Base-by-base conservation (phyloP, 371 early-diverging fungal genomes). In the Blakeslea trispora region DNA sequence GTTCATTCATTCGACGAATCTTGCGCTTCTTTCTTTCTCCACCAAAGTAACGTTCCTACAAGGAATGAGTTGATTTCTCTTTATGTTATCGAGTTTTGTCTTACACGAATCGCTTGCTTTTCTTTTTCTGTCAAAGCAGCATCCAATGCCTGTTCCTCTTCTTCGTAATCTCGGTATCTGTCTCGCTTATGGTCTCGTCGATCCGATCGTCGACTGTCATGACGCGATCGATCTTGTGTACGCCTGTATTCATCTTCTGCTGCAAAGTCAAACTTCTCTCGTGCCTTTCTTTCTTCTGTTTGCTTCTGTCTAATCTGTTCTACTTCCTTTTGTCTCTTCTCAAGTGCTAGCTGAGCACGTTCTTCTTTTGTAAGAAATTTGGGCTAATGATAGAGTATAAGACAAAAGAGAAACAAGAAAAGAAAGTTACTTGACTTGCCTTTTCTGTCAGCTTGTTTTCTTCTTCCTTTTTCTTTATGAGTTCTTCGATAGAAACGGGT, bases 331-430 rank as follows among this genome's bases (percentile, higher is more conserved):
- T 91, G 88, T 28, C 93, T 78, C 34, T 80, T 79, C 53, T 95
- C 92, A 45, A 97, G 64, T 1, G 98, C 98, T 17, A 91, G 49
- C 55, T 88, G 79, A 5, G 89, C 91, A n/a, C 97, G 84, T 64
- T 97, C 91, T 66, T 90, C 94, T 67, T 97, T 97, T 13, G 91
- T 90, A 55, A 97, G 62, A 53, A 96, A 97, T 59, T 87, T 90
- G 0, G 93, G 92, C 85, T 87, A 80, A n/a, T n/a, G n/a, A n/a
- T n/a, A n/a, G 28, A 37, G 28, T 14, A 44, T 21, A 32, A n/a
- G 31, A n/a, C 18, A 17, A 18, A 11, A 28, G 23, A 3, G 18
- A n/a, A 39, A 28, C 7, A 8, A 44, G 10, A 19, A 39, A 2
- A 19, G 6, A 22, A 31, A 18, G 5, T 19, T 37, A 23, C 18